Evolutionary conservation across 2,329 filamentous ascomycete genomes (phyloP), one percentile per base, ranked within the genome.

Genomic region (Scedosporium aurantiacum): DNA sequence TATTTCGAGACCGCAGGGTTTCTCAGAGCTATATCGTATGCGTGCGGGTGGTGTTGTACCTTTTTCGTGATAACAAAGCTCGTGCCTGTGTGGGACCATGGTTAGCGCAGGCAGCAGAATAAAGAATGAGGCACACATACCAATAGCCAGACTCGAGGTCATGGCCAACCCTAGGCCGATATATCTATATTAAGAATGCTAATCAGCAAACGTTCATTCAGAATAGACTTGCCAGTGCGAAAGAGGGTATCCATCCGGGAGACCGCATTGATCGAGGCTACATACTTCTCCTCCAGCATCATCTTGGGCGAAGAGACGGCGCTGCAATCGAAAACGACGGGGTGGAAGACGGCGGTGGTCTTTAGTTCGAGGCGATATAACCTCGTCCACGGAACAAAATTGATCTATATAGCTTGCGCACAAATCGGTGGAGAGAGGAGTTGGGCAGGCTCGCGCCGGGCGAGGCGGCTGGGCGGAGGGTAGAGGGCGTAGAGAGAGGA

Each of bases 1-100:
- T 10, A 16, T 47, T 21, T 0, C 43, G 16, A 6, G 58, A 5
- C 16, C 16, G 16, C n/a, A 12, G 18, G 1, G 5, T 16, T 27
- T 23, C 21, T 3, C 25, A 60, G 37, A 21, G 45, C 6, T 16
- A 61, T 43, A 41, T 37, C 25, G 52, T 25, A 67, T 70, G 7
- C 60, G 18, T 43, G 4, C 37, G 21, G 52, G n/a, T 23, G 23
- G 41, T 41, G 32, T 58, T 63, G 72, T 78, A 94, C 90, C 83
- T 97, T 97, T 78, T 99, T 99, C 57, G 95, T 99, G 70, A 99
- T 97, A 67, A 99, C 93, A 75, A 99, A 99, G 82, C 92, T 96
- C 59, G 90, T 91, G 71, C 91, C 91, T 94, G 68, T 54, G 63
- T 50, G 16, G 54, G 16, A 37, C 5, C 27, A 4, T 14, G 25